A percentile compares a stretch with the other conserved stretches of the same genome.
phyloP scores from a whole-genome alignment of 1,284 basidiomycete species.

The Ceratobasidium sp. region DNA sequence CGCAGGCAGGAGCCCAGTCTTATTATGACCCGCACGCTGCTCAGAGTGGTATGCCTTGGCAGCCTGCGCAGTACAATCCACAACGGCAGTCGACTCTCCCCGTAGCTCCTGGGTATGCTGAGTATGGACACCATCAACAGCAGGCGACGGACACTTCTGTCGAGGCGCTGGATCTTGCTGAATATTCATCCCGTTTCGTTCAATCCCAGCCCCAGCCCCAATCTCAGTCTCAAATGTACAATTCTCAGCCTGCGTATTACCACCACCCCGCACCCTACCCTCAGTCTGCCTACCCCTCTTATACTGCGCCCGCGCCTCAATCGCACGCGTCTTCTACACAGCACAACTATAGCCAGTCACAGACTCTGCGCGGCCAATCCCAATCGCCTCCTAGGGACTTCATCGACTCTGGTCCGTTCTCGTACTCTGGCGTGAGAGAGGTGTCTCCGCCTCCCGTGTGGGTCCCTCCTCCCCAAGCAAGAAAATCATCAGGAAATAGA shows the following conservation, averaged over 20 bases:
- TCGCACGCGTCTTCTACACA: constrained; percentile 7
- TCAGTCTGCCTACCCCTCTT: neutral
- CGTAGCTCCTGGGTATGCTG: constrained; percentile 8
- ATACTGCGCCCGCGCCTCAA: constrained; percentile 13
- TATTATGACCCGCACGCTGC: constrained; percentile 39
- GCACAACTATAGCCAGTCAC: constrained; percentile 2
- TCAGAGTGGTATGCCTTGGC: constrained; percentile 27
- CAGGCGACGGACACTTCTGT: constrained; percentile 40
- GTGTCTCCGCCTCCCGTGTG: constrained; percentile 19
- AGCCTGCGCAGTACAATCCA: neutral
- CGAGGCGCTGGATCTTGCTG: constrained; percentile 31
- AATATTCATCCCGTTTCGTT: constrained; percentile 10
- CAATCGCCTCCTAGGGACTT: constrained; percentile 23
- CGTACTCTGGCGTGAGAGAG: constrained; percentile 35
- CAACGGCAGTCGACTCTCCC: constrained; percentile 22
- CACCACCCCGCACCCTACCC: constrained; percentile 6
- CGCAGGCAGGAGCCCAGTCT: neutral
- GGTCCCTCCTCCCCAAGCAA: constrained; percentile 19
- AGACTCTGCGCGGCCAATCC: neutral
- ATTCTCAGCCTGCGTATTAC: constrained; percentile 2
- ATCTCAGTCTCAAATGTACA: constrained; percentile 22
- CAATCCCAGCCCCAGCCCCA: constrained; percentile 11
- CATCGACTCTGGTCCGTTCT: constrained; percentile 35
- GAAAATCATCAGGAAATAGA: neutral
- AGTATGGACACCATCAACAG: constrained; percentile 18